These are phyloP conservation scores for Teratosphaeria viscida DNA, from an alignment of 2,329 filamentous ascomycete genomes.

Conservation along the genomic window DNA sequence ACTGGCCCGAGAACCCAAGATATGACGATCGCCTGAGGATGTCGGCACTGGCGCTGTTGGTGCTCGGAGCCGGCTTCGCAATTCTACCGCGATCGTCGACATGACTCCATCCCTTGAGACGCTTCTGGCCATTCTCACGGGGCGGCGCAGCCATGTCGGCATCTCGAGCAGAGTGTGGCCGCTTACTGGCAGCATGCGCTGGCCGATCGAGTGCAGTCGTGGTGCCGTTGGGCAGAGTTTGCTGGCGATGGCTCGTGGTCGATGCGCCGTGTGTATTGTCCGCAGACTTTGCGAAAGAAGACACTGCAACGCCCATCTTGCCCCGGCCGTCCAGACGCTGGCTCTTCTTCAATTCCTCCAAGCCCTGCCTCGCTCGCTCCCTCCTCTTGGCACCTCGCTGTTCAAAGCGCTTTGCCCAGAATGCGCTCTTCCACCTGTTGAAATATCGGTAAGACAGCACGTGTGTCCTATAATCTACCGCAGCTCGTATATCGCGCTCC, in stretches of 20 bases:
- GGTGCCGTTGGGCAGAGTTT: neutral
- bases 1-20: slow-evolving; percentile 15
- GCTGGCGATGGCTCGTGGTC: neutral
- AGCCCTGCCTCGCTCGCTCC: slow-evolving; percentile 17
- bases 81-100: slow-evolving; percentile 14
- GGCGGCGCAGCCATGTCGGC: neutral
- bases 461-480: slow-evolving; percentile 12
- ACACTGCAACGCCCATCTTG: neutral
- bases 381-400: slow-evolving; percentile 28
- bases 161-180: slow-evolving; percentile 15
- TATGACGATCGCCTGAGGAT: slow-evolving; percentile 21
- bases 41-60: slow-evolving; percentile 6
- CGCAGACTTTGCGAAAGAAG: neutral
- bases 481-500: slow-evolving; percentile 7
- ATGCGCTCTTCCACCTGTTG: slow-evolving; percentile 27
- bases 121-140: slow-evolving; percentile 15
- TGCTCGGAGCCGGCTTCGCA: slow-evolving; percentile 6
- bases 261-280: neutral
- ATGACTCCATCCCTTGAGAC: slow-evolving; percentile 19
- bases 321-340: neutral
- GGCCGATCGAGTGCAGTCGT: slow-evolving; percentile 4
- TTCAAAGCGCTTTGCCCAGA: slow-evolving; percentile 25
- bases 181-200: slow-evolving; percentile 15
- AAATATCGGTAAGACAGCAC: slow-evolving; percentile 27
- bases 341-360: slow-evolving; percentile 12